phyloP scores from a whole-genome alignment of 176 grass and related monocot species.

The Carex parvula region DNA sequence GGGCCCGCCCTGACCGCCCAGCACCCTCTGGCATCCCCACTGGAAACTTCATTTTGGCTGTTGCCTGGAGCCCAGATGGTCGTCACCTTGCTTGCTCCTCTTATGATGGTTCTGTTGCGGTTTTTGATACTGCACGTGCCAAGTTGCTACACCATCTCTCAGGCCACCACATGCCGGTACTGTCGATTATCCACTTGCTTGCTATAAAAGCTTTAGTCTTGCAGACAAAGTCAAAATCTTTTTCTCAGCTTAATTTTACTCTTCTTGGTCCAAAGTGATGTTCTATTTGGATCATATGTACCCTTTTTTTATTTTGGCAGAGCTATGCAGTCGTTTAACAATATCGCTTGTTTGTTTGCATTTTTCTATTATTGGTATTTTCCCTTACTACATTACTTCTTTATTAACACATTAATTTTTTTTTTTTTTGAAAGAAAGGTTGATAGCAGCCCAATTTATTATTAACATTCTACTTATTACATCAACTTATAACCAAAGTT shows the following conservation, averaged over 20 bases:
- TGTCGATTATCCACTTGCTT: slow-evolving; percentile 39
- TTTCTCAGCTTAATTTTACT: neutral
- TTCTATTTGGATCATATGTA: neutral
- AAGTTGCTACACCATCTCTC: slow-evolving; percentile 92
- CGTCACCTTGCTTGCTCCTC: slow-evolving; percentile 73
- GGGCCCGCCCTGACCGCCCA: slow-evolving; percentile 55
- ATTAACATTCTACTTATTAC: too few species aligned
- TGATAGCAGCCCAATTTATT: too few species aligned
- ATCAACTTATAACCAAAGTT: too few species aligned
- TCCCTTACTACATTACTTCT: neutral
- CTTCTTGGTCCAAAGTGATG: neutral
- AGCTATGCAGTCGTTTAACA: neutral
- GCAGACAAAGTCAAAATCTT: neutral
- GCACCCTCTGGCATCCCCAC: slow-evolving; percentile 25
- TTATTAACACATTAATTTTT: neutral
- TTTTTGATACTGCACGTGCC: slow-evolving; percentile 57
- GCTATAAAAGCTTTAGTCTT: too few species aligned
- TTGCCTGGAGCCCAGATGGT: slow-evolving; percentile 87
- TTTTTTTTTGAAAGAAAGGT: too few species aligned
- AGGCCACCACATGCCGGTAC: slow-evolving; percentile 83
- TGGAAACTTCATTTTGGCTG: slow-evolving; percentile 70
- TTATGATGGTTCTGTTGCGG: slow-evolving; percentile 70
- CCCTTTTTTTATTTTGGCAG: neutral
- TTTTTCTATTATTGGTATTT: neutral
- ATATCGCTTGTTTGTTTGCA: neutral